Evolutionary conservation across 2,329 filamentous ascomycete species (phyloP).

Genomic region (Xylaria sp.): DNA sequence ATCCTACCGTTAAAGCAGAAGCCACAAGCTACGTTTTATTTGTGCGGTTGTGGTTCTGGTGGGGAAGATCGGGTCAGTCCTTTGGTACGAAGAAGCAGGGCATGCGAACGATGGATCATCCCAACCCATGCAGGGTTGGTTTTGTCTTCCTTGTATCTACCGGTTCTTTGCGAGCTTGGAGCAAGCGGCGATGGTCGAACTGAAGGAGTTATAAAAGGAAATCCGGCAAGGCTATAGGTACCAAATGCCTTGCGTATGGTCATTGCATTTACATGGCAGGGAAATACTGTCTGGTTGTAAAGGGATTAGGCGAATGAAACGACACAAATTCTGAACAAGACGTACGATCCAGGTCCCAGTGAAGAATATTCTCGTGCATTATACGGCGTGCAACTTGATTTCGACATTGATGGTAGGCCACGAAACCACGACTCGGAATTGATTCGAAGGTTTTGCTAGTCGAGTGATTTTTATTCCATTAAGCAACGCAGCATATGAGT

Average conservation of each 20-base stretch:
- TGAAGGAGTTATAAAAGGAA: slow-evolving; percentile 51
- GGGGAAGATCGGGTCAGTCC: slow-evolving; percentile 46
- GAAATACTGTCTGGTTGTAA: slow-evolving; percentile 59
- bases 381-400: slow-evolving; percentile 6
- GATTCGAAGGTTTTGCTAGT: neutral
- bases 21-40: slow-evolving; percentile 30
- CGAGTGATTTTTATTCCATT: neutral
- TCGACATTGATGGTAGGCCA: neutral
- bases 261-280: slow-evolving; percentile 62
- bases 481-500: neutral
- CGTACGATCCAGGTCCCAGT: slow-evolving; percentile 3
- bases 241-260: slow-evolving; percentile 53
- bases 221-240: slow-evolving; percentile 47
- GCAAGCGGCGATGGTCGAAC: slow-evolving; percentile 46
- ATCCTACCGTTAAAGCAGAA: slow-evolving; percentile 87
- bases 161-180: slow-evolving; percentile 43
- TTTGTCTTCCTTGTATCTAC: slow-evolving; percentile 37
- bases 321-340: slow-evolving; percentile 52
- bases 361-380: slow-evolving; percentile 7
- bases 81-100: slow-evolving; percentile 48
- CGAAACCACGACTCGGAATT: neutral
- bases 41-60: slow-evolving; percentile 39
- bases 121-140: slow-evolving; percentile 37
- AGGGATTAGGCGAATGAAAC: slow-evolving; percentile 65
- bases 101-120: slow-evolving; percentile 36